These are phyloP conservation scores for Tricholoma bakamatsutake DNA, from an alignment of 768 basidiomycete genomes.

Conservation along the genomic window DNA sequence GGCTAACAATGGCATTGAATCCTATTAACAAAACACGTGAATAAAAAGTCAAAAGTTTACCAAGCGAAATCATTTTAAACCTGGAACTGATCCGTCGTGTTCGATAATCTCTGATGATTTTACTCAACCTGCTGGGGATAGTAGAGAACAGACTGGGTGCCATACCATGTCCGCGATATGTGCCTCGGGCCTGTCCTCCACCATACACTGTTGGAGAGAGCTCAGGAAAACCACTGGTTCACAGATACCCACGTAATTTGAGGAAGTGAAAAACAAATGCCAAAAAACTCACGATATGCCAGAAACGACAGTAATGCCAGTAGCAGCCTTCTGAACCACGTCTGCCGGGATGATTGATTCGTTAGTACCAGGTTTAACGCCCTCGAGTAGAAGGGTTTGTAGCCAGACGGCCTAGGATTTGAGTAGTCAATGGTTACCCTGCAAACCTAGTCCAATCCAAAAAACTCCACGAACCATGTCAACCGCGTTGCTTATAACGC, in stretches of 20 bases:
- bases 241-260: not conserved
- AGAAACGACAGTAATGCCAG: conserved; percentile 17
- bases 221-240: conserved; percentile 15
- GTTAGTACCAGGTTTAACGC: conserved; percentile 21
- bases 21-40: not conserved
- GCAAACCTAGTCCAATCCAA: too few relatives aligned
- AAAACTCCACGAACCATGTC: conserved; percentile 18
- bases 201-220: conserved; percentile 22
- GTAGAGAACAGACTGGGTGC: not conserved
- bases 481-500: conserved; percentile 20
- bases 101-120: conserved; percentile 8
- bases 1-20: conserved; percentile 11
- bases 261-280: not conserved
- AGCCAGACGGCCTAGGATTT: conserved; percentile 19
- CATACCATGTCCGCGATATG: conserved; percentile 23
- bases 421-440: not conserved
- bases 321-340: conserved; percentile 17
- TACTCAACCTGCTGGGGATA: not conserved
- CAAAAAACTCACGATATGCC: conserved; percentile 4
- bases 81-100: conserved; percentile 16
- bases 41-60: not conserved
- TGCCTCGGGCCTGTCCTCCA: conserved; percentile 17
- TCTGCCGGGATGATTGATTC: conserved; percentile 19
- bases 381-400: conserved; percentile 18
- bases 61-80: not conserved